These are phyloP conservation scores for Paecilomyces niveus DNA, from an alignment of 2,329 filamentous ascomycete species.

Conservation along the genomic window DNA sequence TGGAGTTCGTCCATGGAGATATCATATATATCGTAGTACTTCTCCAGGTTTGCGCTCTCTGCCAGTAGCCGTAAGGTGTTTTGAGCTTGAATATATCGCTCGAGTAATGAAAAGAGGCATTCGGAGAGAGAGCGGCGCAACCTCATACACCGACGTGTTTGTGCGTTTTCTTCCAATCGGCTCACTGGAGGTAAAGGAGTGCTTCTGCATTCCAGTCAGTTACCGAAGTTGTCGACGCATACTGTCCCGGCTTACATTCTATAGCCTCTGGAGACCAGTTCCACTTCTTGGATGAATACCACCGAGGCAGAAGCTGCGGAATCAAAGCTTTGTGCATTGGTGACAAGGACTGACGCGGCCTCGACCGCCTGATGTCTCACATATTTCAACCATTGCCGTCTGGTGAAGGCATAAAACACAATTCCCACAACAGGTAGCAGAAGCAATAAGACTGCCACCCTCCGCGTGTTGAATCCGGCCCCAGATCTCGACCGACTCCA, in stretches of 20 bases:
- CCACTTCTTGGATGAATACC: slow-evolving; percentile 86
- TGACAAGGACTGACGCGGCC: slow-evolving; percentile 61
- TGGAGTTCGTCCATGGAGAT: slow-evolving; percentile 66
- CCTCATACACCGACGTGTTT: slow-evolving; percentile 70
- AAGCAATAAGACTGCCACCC: slow-evolving; percentile 28
- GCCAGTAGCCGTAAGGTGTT: slow-evolving; percentile 64
- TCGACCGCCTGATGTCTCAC: slow-evolving; percentile 67
- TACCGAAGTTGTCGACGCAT: slow-evolving; percentile 8
- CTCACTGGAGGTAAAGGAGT: slow-evolving; percentile 87
- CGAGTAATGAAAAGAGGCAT: slow-evolving; percentile 63
- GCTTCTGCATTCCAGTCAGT: slow-evolving; percentile 52
- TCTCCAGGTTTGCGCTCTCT: slow-evolving; percentile 75
- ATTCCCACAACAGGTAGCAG: slow-evolving; percentile 48
- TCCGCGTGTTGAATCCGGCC: slow-evolving; percentile 33
- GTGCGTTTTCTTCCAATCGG: slow-evolving; percentile 75
- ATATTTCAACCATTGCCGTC: slow-evolving; percentile 74
- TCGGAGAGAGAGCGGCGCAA: slow-evolving; percentile 69
- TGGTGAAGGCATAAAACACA: slow-evolving; percentile 63
- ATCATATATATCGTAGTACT: slow-evolving; percentile 86
- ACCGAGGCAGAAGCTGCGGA: slow-evolving; percentile 67
- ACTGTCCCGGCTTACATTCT: slow-evolving; percentile 54
- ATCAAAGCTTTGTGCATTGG: slow-evolving; percentile 74
- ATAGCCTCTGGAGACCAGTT: slow-evolving; percentile 86
- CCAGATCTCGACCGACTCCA: slow-evolving; percentile 58
- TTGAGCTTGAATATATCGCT: slow-evolving; percentile 64